Evolutionary conservation across 176 grass and related monocot genomes (phyloP).

Genomic region (Elaeis guineensis): DNA sequence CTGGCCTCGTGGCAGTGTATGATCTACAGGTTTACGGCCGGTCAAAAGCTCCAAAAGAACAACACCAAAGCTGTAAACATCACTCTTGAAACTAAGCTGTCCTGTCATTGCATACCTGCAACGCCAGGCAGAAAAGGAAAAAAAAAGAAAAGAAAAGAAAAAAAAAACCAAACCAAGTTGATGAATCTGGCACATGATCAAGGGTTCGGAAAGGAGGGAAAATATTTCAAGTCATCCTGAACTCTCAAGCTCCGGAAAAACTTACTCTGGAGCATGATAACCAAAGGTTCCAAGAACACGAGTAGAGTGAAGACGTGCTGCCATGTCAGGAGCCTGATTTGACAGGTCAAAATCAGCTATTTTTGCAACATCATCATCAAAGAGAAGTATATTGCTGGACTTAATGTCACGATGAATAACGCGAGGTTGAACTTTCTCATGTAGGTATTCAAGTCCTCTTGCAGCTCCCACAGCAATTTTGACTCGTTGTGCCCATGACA

Average conservation of each 20-base stretch:
- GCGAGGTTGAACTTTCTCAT: constrained; percentile 74
- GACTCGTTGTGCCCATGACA: constrained; percentile 63
- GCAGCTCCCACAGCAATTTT: constrained; percentile 80
- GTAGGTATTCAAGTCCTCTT: constrained; percentile 74
- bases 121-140: neutral
- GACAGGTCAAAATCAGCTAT: constrained; percentile 77
- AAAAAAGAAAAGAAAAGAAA: too few species aligned
- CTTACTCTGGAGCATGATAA: constrained; percentile 88
- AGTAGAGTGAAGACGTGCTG: constrained; percentile 80
- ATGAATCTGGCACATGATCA: too few species aligned
- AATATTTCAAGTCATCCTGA: too few species aligned
- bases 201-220: too few species aligned
- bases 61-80: constrained; percentile 80
- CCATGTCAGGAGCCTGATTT: too few species aligned
- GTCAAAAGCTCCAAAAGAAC: constrained; percentile 73
- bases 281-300: constrained; percentile 81
- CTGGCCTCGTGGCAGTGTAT: constrained; percentile 76
- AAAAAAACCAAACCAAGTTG: too few species aligned
- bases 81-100: constrained; percentile 77
- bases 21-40: constrained; percentile 74
- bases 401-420: constrained; percentile 81
- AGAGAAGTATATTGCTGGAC: constrained; percentile 79
- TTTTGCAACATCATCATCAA: constrained; percentile 72
- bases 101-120: constrained; percentile 80
- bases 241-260: neutral